Percentiles rank a stretch among this genome's conserved stretches.
phyloP scores from a whole-genome alignment of 257 asterid genomes.

The Solanum chmielewskii region DNA sequence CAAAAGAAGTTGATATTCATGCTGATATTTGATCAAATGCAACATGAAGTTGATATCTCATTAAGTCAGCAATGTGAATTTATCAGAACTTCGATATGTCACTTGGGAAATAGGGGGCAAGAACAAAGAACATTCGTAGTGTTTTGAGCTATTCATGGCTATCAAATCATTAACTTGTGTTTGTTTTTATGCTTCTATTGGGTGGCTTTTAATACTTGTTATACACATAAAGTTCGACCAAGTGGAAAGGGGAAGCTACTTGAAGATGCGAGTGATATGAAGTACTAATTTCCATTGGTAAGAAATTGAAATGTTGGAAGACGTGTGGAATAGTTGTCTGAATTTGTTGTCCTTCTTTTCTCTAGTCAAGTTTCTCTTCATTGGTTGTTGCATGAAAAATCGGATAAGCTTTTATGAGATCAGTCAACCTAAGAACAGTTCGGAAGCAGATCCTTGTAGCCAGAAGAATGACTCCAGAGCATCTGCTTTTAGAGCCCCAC shows the following conservation, averaged over 20 bases:
- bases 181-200: neutral
- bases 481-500: neutral
- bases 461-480: neutral
- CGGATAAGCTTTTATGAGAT: neutral
- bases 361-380: neutral
- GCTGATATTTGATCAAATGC: neutral
- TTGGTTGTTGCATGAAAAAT: neutral
- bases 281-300: neutral
- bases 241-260: neutral
- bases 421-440: conserved; percentile 6
- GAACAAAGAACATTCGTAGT: neutral
- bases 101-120: neutral
- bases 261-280: neutral
- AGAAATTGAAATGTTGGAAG: neutral
- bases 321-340: neutral
- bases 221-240: neutral
- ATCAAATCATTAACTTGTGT: neutral
- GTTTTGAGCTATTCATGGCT: neutral
- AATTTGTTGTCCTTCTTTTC: neutral
- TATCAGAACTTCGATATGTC: neutral
- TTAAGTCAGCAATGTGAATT: neutral
- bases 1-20: neutral
- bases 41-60: neutral
- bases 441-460: neutral
- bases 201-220: neutral